phyloP scores from a whole-genome alignment of 1,139 yeast species.

The Ogataea hybrid region DNA sequence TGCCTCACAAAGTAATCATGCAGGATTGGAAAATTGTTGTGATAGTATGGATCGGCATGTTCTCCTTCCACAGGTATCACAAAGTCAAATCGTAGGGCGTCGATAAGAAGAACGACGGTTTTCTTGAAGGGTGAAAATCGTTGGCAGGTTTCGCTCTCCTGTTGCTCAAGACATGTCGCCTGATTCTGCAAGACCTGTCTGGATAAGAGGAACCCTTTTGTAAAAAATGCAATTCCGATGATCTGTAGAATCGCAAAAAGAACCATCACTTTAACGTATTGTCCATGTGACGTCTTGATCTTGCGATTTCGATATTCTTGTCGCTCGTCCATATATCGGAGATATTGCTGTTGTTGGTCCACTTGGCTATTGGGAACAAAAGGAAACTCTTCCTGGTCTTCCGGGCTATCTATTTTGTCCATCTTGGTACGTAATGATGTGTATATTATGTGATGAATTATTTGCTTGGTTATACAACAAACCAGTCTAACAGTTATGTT shows the following conservation, averaged over 20 bases:
- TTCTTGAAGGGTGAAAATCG: constrained; percentile 51
- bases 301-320: constrained; percentile 45
- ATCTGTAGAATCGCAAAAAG: constrained; percentile 57
- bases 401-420: constrained; percentile 3
- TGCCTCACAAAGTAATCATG: constrained; percentile 48
- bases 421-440: not conserved
- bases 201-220: constrained; percentile 79
- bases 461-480: not conserved
- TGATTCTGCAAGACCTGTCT: constrained; percentile 72
- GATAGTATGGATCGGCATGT: constrained; percentile 37
- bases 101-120: constrained; percentile 77
- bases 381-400: constrained; percentile 3
- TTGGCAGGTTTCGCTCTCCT: constrained; percentile 25
- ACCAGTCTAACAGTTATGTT: not conserved
- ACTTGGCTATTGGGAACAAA: constrained; percentile 1
- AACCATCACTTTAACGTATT: constrained; percentile 50
- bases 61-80: constrained; percentile 63
- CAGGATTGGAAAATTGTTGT: constrained; percentile 66
- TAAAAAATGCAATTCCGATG: constrained; percentile 72
- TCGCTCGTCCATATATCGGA: constrained; percentile 32
- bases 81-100: constrained; percentile 91
- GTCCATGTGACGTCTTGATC: constrained; percentile 44
- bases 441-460: not conserved
- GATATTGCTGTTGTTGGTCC: constrained; percentile 18
- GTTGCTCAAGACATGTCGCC: constrained; percentile 33